Evolutionary conservation across 2,329 filamentous ascomycete genomes (phyloP), one percentile per base, ranked within the genome.

Genomic region (Tolypocladium ophioglossoides): DNA sequence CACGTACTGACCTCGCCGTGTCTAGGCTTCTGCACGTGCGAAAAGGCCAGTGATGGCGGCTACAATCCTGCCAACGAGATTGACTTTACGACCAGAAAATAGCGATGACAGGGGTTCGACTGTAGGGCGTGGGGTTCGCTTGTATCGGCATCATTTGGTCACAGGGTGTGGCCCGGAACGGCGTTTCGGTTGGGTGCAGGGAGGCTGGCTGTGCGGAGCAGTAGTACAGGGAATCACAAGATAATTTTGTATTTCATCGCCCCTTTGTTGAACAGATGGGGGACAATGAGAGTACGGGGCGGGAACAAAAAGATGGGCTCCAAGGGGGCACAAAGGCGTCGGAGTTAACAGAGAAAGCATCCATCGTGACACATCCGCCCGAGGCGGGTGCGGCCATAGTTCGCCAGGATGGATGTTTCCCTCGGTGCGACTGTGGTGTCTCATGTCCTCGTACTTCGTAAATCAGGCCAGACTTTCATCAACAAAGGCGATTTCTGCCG

Each of bases 61-160:
- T 77, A 78, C 55, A 82, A 86, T 60, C 78, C 83, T 49, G 68
- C 70, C 32, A 78, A 86, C 61, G 91, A 96, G 81, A 88, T 80
- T 51, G 91, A 96, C 71, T 96, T 96, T 67, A 96, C 91, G 39
- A 89, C 85, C 53, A 83, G 80, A 74, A 72, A 74, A 61, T 78
- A 71, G 63, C 22, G 14, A 52, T 14, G 52, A 4, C 12, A 16
- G 1, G 24, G 20, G 22, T 40, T 39, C 1, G 30, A 16, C 14
- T 30, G 22, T 14, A 14, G 27, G 32, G 40, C 30, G 34, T n/a
- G 10, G 32, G 44, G 22, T 12, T 24, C 18, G 34, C 12, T 51
- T 54, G 9, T 30, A 35, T 24, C 9, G 34, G 30, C 50, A 40
- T 38, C 30, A 34, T 16, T 52, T 16, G 32, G 24, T 18, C 51